Percentiles rank a stretch among this genome's conserved stretches.
phyloP scores from a whole-genome alignment of 306 rosid genomes.

The Gillenia trifoliata region DNA sequence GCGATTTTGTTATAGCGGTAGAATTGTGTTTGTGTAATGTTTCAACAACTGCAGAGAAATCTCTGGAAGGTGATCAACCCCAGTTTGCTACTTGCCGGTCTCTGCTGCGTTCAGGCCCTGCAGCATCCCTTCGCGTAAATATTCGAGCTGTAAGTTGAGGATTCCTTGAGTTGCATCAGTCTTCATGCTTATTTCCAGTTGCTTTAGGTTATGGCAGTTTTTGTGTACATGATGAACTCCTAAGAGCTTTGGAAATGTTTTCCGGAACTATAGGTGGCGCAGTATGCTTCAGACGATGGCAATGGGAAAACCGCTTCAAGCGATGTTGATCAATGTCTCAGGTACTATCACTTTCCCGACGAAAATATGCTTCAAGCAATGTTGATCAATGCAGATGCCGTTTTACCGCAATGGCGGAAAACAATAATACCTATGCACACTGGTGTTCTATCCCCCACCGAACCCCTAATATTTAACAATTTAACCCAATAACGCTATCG shows the following conservation, averaged over 20 bases:
- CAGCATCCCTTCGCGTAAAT: slow-evolving; percentile 76
- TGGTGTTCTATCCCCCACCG: too few relatives aligned
- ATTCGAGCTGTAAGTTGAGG: slow-evolving; percentile 71
- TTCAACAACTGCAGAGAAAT: slow-evolving; percentile 38
- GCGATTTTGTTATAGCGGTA: neutral
- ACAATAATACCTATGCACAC: too few relatives aligned
- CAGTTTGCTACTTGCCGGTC: slow-evolving; percentile 67
- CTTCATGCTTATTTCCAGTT: slow-evolving; percentile 9
- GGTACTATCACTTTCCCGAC: slow-evolving; percentile 38
- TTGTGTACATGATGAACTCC: slow-evolving; percentile 9
- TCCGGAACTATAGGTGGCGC: slow-evolving; percentile 60
- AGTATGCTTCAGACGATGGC: slow-evolving; percentile 76
- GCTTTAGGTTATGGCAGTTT: neutral
- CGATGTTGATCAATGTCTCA: slow-evolving; percentile 76
- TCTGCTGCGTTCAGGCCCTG: slow-evolving; percentile 83
- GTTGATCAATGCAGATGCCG: too few relatives aligned
- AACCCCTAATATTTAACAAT: too few relatives aligned
- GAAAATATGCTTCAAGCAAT: neutral
- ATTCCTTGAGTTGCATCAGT: neutral
- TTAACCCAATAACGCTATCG: too few relatives aligned
- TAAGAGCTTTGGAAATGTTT: slow-evolving; percentile 17
- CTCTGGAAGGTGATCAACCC: slow-evolving; percentile 60
- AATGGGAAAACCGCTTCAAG: slow-evolving; percentile 58
- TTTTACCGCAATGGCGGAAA: too few relatives aligned
- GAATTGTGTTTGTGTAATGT: neutral